These are phyloP conservation scores for Physaria fendleri DNA, from an alignment of 345 rosid species.

Conservation along the genomic window DNA sequence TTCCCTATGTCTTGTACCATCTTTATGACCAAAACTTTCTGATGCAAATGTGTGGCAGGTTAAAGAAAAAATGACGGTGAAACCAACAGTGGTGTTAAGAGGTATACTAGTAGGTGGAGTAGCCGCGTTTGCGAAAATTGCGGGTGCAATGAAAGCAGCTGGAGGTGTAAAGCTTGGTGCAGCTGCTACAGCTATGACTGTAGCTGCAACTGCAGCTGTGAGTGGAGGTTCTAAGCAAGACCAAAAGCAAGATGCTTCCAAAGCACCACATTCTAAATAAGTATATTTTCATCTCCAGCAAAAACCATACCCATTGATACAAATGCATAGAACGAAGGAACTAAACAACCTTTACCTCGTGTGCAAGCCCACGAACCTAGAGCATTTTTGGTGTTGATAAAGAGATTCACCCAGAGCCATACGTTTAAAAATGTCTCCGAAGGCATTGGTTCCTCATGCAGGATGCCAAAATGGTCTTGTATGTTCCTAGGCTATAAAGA, in stretches of 20 bases:
- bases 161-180: slow-evolving; percentile 87
- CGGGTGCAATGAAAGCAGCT: slow-evolving; percentile 79
- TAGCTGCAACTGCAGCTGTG: slow-evolving; percentile 75
- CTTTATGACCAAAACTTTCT: background rate
- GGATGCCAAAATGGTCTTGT: slow-evolving; percentile 22
- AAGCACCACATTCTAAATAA: slow-evolving; percentile 19
- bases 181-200: slow-evolving; percentile 73
- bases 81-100: slow-evolving; percentile 87
- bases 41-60: slow-evolving; percentile 11
- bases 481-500: slow-evolving; percentile 27
- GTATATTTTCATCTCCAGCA: slow-evolving; percentile 32
- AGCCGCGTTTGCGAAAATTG: slow-evolving; percentile 70
- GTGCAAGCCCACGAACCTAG: slow-evolving; percentile 7
- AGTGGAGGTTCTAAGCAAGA: slow-evolving; percentile 58
- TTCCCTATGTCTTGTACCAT: background rate
- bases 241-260: slow-evolving; percentile 41
- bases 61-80: slow-evolving; percentile 48
- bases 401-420: no score
- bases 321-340: slow-evolving; percentile 49
- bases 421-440: no score
- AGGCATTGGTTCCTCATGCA: no score
- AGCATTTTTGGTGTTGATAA: no score
- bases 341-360: slow-evolving; percentile 9
- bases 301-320: slow-evolving; percentile 40
- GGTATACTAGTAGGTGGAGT: slow-evolving; percentile 75